Conservation (phyloP, 2,329 filamentous ascomycete species). For the Nannizzia gypsea region DNA sequence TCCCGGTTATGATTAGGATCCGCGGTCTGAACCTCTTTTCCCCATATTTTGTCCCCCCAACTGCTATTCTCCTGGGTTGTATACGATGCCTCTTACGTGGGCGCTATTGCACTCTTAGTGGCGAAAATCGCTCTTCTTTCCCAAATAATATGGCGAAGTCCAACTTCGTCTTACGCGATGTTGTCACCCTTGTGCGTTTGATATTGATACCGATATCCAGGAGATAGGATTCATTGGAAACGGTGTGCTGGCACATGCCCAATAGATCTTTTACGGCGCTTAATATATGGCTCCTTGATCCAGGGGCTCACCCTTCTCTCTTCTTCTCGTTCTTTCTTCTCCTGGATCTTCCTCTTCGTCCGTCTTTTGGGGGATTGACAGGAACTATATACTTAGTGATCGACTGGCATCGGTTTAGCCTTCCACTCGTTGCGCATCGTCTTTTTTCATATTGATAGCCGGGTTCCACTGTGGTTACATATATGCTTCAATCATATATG, state of each 20-base stretch:
- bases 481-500: not conserved
- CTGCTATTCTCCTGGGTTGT: not conserved
- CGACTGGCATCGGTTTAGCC: constrained; percentile 3
- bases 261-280: not conserved
- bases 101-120: not conserved
- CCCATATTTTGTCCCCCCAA: not conserved
- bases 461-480: constrained; percentile 2
- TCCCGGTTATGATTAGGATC: not conserved
- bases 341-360: not conserved
- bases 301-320: not conserved
- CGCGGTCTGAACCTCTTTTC: not conserved
- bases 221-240: not conserved
- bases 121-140: not conserved
- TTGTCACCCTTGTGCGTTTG: not conserved
- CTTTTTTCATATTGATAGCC: not conserved
- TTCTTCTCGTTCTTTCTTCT: not conserved
- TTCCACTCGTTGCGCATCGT: not conserved
- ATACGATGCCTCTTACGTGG: not conserved
- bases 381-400: not conserved
- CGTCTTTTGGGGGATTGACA: not conserved
- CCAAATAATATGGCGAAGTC: not conserved
- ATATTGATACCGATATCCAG: not conserved
- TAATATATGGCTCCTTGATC: not conserved
- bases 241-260: not conserved
- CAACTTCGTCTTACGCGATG: not conserved